Evolutionary conservation across 208 protist genomes (phyloP), one percentile per base, ranked within the genome.

Genomic region (Angomonas deanei): DNA sequence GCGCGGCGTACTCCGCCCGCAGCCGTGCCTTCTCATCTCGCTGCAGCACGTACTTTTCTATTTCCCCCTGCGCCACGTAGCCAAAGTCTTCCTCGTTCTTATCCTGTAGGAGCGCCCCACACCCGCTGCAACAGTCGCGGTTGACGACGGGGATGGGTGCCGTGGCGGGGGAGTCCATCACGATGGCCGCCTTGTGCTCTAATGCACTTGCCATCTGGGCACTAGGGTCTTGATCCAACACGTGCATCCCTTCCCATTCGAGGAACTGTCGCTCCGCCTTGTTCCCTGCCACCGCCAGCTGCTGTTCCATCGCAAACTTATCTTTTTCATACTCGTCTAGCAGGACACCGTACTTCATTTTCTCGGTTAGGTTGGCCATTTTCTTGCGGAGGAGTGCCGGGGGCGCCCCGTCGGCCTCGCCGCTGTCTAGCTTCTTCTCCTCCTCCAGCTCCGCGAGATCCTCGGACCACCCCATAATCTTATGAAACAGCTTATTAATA

Each of bases 391-490:
- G 61, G 47, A 69, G 24, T 5, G 66, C 54, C 11, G 61, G 78
- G 34, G n/a, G 53, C 55, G 3, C n/a, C 2, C 36, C 61, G 19
- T 61, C 59, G 15, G 32, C 19, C 32, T 36, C 32, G 33, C 10
- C 2, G 19, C 1, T 3, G 28, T 59, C 56, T 24, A 33, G 60
- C 47, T 67, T 64, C 26, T 67, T n/a, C 27, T n/a, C 42, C 19
- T 26, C 34, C 26, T 92, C 85, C 28, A 91, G 36, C 42, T 92
- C 82, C 26, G 78, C 89, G 10, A 92, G 67, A 19, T 95, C 86
- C 72, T 93, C 80, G 6, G 90, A 78, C 87, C 90, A 96, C 11
- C 90, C 90, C 90, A 96, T 96, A 57, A 96, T 96, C 69, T 93
- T 92, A 71, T 96, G 90, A 72, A 96, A 96, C 17, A 96, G 74